Evolutionary conservation across 208 protist genomes (phyloP), one percentile per base, ranked within the genome.

Genomic region (Leishmania braziliensis): DNA sequence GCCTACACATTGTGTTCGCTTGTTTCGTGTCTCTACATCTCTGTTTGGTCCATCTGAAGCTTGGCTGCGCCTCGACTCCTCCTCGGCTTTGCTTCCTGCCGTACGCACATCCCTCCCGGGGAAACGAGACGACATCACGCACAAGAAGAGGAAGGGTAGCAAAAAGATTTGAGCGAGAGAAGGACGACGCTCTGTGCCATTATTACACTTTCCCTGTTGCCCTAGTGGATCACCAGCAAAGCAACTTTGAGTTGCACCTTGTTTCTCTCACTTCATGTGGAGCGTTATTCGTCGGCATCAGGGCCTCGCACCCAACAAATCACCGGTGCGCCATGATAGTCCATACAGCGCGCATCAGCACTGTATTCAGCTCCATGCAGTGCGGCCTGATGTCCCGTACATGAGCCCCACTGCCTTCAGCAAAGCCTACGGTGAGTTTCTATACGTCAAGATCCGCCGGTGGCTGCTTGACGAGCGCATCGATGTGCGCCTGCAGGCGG

Each of bases 341-440:
- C 36, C 76, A 62, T 90, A 88, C 72, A 87, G 84, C 23, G 80
- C 71, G 12, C 82, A 97, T 75, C 93, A 97, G 75, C 87, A 88
- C 18, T 90, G 87, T 48, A 92, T 96, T 60, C 79, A 90, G 78
- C 86, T 96, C 58, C 94, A 97, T 80, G 92, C 95, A 80, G 89
- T 90, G 71, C 88, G 90, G 51, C 86, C 92, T 6, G 74, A 92
- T 66, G 86, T 91, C 0, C 91, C 89, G n/a, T 79, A 80, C 54
- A 88, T 90, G 6, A 87, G 93, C 81, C 91, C 94, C 2, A 88
- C 90, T 29, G 71, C 90, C 23, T 93, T 92, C 56, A 95, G 92
- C 16, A 86, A 85, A 23, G 84, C 94, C 6, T 97, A 93, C 75
- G 92, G 89, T 5, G 82, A 90, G 48, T 80, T 94, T 23, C 73